Evolutionary conservation across 1,139 yeast species (phyloP).

Genomic region (Zygoascus hellenicus): DNA sequence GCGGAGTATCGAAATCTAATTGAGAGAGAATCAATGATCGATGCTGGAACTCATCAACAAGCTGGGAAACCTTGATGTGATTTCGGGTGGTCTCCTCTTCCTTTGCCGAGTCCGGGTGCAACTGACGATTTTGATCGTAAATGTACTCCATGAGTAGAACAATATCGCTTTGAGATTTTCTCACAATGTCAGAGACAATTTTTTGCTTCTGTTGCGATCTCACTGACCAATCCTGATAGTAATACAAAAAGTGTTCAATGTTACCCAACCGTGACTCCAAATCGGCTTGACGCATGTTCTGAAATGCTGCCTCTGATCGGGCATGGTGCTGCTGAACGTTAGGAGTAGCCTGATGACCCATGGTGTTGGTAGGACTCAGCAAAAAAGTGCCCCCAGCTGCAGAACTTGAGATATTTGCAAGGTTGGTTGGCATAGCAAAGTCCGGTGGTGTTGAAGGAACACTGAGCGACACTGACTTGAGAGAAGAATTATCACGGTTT

Average conservation of each 20-base stretch:
- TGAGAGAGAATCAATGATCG: neutral
- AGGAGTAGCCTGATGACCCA: neutral
- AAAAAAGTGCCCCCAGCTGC: constrained; percentile 4
- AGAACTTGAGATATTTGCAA: constrained; percentile 1
- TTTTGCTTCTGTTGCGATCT: constrained; percentile 5
- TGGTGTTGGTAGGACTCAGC: neutral
- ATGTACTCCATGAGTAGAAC: constrained; percentile 13
- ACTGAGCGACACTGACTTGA: constrained; percentile 28
- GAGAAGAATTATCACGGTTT: constrained; percentile 27
- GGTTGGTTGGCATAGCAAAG: constrained; percentile 9
- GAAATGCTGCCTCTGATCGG: neutral
- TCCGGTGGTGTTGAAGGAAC: constrained; percentile 28
- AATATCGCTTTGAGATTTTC: constrained; percentile 20
- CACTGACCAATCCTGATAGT: constrained; percentile 4
- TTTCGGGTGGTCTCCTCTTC: neutral
- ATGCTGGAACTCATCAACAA: constrained; percentile 7
- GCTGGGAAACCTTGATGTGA: neutral
- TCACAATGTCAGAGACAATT: constrained; percentile 3
- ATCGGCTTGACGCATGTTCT: constrained; percentile 1
- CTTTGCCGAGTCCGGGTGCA: neutral
- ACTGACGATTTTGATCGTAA: constrained; percentile 12
- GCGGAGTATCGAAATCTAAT: neutral
- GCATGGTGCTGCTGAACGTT: neutral
- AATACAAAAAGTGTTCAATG: constrained; percentile 6
- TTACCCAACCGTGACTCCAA: constrained; percentile 8